Evolutionary conservation across 2,329 filamentous ascomycete genomes (phyloP), one percentile per base, ranked within the genome.

Genomic region (Fusarium chaquense): DNA sequence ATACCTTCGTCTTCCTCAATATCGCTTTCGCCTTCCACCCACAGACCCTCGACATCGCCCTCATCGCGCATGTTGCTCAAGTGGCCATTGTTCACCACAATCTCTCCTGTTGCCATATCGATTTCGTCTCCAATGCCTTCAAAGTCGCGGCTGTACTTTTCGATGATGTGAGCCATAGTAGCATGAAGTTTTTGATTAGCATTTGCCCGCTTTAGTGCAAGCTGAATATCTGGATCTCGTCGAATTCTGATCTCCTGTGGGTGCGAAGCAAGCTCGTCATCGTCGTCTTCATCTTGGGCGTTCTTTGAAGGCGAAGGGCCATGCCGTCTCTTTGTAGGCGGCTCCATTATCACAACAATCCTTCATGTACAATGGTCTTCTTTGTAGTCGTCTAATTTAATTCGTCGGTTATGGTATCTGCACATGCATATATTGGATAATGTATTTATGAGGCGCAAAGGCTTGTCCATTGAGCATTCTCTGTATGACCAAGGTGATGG

Each of bases 1-100:
- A 79, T 69, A 5, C 77, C 78, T 28, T 81, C 77, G 5, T 81
- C 80, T 24, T 81, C 76, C 0, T 80, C 77, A 3, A 78, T 78
- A 5, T 80, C 76, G 5, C 78, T 76, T 22, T 79, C 67, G 16
- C 62, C 63, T 4, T 71, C 70, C 9, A 59, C 57, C 69, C 59
- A 74, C 38, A 66, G 41, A 22, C 65, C 67, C 69, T 86, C 81
- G 16, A 80, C 77, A 45, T 83, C 81, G 80, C 76, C 90, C 84
- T 79, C 87, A 78, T 76, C 82, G 75, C 85, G 93, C 89, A 75
- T 87, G 78, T 76, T 76, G 52, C 86, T 78, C 54, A 98, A 78
- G 81, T 98, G 96, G 0, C 96, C 95, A 83, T 97, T 96, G 79
- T 98, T 87, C 58, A 98, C 90, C n/a, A 97, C 85, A 47, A 98